Evolutionary conservation across 2,329 filamentous ascomycete genomes (phyloP), one percentile per base, ranked within the genome.

Genomic region (Elsinoe fawcettii): DNA sequence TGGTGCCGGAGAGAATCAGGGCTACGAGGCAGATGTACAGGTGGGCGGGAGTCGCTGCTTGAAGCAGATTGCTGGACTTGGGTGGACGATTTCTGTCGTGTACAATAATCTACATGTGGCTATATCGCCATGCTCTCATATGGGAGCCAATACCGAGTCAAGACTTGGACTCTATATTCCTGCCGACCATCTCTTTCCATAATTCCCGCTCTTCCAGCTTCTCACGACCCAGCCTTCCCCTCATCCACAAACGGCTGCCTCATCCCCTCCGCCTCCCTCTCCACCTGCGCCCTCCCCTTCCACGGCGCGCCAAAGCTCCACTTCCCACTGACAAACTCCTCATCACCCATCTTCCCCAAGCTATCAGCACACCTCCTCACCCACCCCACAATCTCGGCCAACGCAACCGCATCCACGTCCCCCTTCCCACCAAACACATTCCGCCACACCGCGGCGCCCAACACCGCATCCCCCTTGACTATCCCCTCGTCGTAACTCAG

Each of bases 371-470:
- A 76, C 62, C 78, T 75, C 59, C 84, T 75, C 72, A 87, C 77
- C 67, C 84, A 88, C 32, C 75, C 78, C 22, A 85, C 81, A 55
- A 88, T 80, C 59, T 75, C 71, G 3, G 82, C 84, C 57, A 88
- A 67, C 64, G 79, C 78, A 51, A 74, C 74, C 65, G 83, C 76
- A 70, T 88, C 81, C 16, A 85, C 77, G 57, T 85, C 77, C 59
- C 82, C 77, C 46, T 75, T 76, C 20, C 82, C 89, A 74, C 92
- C 90, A 78, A 90, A 95, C 57, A 99, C 69, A 72, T 97, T 97
- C 66, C 93, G 81, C 93, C 93, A 99, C 49, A 99, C 77, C 7
- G 93, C 93, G 41, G 87, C 79, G 2, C 86, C 88, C 12, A 93
- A 77, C 57, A 88, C 81, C 12, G 87, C 85, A 69, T 95, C 89